Base-by-base conservation (phyloP, 495 filamentous ascomycete species). In the Schizothecium vesticola region DNA sequence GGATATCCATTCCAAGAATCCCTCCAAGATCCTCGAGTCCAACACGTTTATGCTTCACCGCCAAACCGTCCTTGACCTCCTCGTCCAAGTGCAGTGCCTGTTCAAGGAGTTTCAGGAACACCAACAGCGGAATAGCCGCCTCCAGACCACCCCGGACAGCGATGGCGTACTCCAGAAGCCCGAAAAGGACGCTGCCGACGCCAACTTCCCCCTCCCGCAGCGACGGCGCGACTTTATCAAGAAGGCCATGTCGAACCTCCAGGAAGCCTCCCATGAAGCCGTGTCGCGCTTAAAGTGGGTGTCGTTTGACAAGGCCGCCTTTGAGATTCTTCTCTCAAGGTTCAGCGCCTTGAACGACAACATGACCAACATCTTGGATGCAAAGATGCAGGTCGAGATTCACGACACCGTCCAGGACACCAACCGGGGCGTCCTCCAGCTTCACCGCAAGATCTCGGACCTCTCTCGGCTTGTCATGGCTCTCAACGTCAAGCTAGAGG, bases 51-150 rank as follows among this genome's bases (percentile, higher is more conserved):
- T 78, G 16, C 73, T 83, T 22, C 80, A 82, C 61, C 79, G 80
- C 22, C 78, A 80, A 26, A 80, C 78, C 0, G 76, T 83, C 13
- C 71, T 82, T 0, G 80, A 83, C 57, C 70, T 82, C 61, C 75
- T 83, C 16, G 76, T 82, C 3, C 80, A 83, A 56, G 78, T 83
- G 22, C 76, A 82, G 69, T 78, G 75, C 51, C 67, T 83, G 21
- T 83, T 83, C 70, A 73, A 77, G 31, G 80, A 83, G 68, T 83
- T 83, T 67, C 68, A 76, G 61, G 79, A 81, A 59, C 76, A 80
- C 28, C 78, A 80, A 59, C 64, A 69, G n/a, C 70, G 74, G 26
- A 73, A 80, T 64, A 70, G 67, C 29, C 70, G 68, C 7, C 76
- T 82, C 16, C 71, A 77, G 59, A 69, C 74, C 7, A 43, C 68